Conservation (phyloP, 2,329 filamentous ascomycete genomes). For the Tolypocladium capitatum region DNA sequence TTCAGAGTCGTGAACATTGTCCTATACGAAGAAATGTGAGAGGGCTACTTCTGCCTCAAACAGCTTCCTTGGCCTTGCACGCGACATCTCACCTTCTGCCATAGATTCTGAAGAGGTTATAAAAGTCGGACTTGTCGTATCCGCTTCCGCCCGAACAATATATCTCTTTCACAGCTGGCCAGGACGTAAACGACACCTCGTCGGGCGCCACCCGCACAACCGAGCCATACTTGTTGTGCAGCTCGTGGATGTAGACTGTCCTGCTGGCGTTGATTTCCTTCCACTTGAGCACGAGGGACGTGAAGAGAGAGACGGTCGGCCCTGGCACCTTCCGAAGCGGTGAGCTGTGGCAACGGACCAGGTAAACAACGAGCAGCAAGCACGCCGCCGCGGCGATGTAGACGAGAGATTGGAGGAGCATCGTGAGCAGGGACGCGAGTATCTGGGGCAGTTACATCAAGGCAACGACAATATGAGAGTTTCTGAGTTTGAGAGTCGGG, state of each 20-base stretch:
- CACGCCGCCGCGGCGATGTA: slow-evolving; percentile 11
- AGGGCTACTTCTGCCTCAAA: not conserved
- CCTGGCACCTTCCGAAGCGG: slow-evolving; percentile 32
- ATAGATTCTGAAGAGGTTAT: slow-evolving; percentile 46
- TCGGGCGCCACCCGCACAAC: slow-evolving; percentile 43
- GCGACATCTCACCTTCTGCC: slow-evolving; percentile 32
- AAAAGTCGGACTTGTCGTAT: slow-evolving; percentile 53
- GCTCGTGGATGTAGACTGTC: slow-evolving; percentile 39
- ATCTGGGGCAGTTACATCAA: not conserved
- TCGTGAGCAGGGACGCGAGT: slow-evolving; percentile 3
- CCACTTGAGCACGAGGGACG: slow-evolving; percentile 37
- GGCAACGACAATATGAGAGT: not conserved
- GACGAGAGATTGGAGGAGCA: slow-evolving; percentile 16
- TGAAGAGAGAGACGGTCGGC: slow-evolving; percentile 33
- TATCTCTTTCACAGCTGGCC: slow-evolving; percentile 45
- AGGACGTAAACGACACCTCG: slow-evolving; percentile 46
- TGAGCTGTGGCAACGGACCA: slow-evolving; percentile 17
- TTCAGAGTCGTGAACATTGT: slow-evolving; percentile 48
- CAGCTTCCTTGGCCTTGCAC: not conserved
- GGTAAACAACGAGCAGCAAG: slow-evolving; percentile 11
- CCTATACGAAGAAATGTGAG: slow-evolving; percentile 13
- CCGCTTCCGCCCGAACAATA: slow-evolving; percentile 49
- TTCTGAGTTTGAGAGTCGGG: not conserved
- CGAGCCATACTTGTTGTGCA: slow-evolving; percentile 43
- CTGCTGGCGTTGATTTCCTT: slow-evolving; percentile 41